A percentile compares a stretch with the other conserved stretches of the same genome.
These are phyloP conservation scores for Clarireedia monteithiana DNA, from an alignment of 2,329 filamentous ascomycete species.

Conservation along the genomic window DNA sequence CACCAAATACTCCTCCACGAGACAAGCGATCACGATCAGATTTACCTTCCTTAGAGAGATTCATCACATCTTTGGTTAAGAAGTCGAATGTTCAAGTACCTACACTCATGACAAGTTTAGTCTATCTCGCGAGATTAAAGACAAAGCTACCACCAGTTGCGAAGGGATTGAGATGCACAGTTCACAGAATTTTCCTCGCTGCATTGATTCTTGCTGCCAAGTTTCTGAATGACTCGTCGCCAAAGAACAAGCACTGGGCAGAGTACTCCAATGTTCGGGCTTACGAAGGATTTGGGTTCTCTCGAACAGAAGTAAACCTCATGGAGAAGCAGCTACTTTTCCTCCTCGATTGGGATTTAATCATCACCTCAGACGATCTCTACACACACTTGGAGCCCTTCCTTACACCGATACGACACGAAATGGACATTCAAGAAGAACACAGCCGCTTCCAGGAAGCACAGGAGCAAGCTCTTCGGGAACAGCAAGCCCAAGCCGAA, in stretches of 20 bases:
- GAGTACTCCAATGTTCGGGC: slow-evolving; percentile 73
- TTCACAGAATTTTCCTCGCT: slow-evolving; percentile 94
- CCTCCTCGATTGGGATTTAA: slow-evolving; percentile 88
- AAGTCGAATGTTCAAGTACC: slow-evolving; percentile 95
- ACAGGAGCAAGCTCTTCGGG: slow-evolving; percentile 15
- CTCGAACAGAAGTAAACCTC: slow-evolving; percentile 89
- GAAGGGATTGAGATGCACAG: slow-evolving; percentile 92
- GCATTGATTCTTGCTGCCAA: slow-evolving; percentile 82
- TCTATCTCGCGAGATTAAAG: slow-evolving; percentile 83
- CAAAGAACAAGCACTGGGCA: slow-evolving; percentile 99
- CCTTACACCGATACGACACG: slow-evolving; percentile 71
- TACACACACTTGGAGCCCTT: slow-evolving; percentile 83
- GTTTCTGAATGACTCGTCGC: slow-evolving; percentile 96
- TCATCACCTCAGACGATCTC: slow-evolving; percentile 77
- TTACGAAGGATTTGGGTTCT: slow-evolving; percentile 73
- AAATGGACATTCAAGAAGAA: slow-evolving; percentile 33
- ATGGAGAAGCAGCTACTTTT: slow-evolving; percentile 99
- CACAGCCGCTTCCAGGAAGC: slow-evolving; percentile 15
- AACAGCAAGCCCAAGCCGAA: slow-evolving; percentile 19
- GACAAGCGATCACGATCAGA: slow-evolving; percentile 20
- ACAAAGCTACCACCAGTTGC: slow-evolving; percentile 84
- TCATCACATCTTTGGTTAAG: slow-evolving; percentile 85
- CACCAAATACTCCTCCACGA: slow-evolving; percentile 45
- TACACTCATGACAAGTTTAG: slow-evolving; percentile 92
- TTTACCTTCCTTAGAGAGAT: slow-evolving; percentile 77